Base-by-base conservation (phyloP, 768 basidiomycete species). In the Suillus sp. region DNA sequence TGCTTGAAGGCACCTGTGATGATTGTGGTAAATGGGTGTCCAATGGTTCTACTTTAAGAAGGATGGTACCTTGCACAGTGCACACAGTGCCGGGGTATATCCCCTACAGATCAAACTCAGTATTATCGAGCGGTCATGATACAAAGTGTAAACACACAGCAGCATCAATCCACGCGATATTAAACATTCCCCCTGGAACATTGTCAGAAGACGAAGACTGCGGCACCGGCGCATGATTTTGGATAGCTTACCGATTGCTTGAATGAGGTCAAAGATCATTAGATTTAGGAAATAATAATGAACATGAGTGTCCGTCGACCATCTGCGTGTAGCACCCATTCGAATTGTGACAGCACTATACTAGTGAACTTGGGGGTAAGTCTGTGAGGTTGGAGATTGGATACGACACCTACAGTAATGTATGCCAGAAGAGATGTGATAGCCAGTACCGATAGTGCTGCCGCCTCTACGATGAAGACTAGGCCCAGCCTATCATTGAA, bases 161-260 rank as follows among this genome's bases (percentile, higher is more conserved):
- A 34, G 73, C 67, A 50, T 64, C 37, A 32, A 74, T 65, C 79
- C 79, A 80, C 64, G 67, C 71, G 35, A 78, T 65, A 59, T 78
- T 69, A 66, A 81, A 72, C 18, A 80, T 65, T 3, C 78, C 78
- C 2, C 81, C 79, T 79, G 62, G n/a, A 61, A 16, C 4, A 65
- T 16, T 16, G 50, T 60, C 30, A 47, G 51, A 54, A 20, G 35
- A 30, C 59, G 32, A 50, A 10, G 35, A 30, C 59, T 38, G 35
- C 13, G 35, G 40, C 38, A 18, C 7, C 10, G 16, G 16, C 4
- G 16, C 27, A 14, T 42, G 1, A 42, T 14, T 6, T 45, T 7
- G 6, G 38, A 9, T 48, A 22, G 30, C 73, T 61, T 60, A 76
- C 76, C 76, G 27, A 74, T 69, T 18, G 74, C 75, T 67, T 75